Evolutionary conservation across 2,329 filamentous ascomycete genomes (phyloP).

Genomic region (Paecilomyces niveus): DNA sequence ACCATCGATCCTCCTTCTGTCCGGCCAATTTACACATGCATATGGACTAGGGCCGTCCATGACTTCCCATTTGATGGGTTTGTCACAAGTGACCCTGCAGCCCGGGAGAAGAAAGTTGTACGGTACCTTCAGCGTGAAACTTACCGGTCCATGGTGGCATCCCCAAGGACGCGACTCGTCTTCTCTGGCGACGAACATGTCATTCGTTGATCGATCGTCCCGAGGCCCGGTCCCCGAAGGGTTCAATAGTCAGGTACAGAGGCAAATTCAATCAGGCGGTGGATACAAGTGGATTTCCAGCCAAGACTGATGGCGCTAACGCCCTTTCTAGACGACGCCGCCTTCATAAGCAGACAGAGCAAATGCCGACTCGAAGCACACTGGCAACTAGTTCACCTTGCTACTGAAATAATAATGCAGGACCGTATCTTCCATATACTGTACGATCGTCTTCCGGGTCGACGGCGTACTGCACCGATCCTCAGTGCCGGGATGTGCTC

Average conservation of each 20-base stretch:
- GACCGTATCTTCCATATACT: not conserved
- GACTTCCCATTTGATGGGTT: not conserved
- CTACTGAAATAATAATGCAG: not conserved
- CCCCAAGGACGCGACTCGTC: not conserved
- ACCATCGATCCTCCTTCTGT: not conserved
- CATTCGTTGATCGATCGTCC: not conserved
- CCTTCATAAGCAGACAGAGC: not conserved
- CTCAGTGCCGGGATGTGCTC: not conserved
- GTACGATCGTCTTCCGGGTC: not conserved
- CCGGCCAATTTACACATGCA: not conserved
- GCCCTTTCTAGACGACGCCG: not conserved
- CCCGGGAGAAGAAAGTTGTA: not conserved
- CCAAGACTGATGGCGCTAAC: not conserved
- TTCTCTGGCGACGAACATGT: not conserved
- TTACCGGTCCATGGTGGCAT: not conserved
- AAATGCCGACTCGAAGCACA: not conserved
- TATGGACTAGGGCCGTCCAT: not conserved
- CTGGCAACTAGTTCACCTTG: not conserved
- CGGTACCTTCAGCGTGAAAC: not conserved
- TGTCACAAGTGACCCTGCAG: not conserved
- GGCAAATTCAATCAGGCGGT: not conserved
- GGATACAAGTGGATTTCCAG: not conserved
- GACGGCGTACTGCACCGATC: not conserved
- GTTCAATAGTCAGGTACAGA: not conserved
- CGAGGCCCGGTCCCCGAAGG: not conserved